A percentile compares a stretch with the other conserved stretches of the same genome.
phyloP scores from a whole-genome alignment of 176 grass and related monocot genomes.

The Oryza brachyantha region DNA sequence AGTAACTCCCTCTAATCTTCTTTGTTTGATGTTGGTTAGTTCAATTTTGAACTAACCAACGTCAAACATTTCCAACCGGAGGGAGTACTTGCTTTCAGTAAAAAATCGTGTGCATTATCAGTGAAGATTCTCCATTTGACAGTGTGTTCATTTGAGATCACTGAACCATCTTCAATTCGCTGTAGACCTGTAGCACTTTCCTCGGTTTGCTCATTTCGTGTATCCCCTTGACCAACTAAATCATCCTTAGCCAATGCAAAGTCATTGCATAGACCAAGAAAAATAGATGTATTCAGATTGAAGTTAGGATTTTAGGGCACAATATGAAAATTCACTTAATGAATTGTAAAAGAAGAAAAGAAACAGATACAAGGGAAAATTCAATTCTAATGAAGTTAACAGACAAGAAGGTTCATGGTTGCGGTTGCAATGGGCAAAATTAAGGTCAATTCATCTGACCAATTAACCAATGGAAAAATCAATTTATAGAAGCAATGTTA shows the following conservation, averaged over 20 bases:
- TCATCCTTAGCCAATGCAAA: slow-evolving; percentile 62
- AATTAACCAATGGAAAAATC: no score
- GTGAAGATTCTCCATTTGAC: slow-evolving; percentile 88
- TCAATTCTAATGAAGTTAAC: neutral
- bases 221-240: slow-evolving; percentile 30
- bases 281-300: slow-evolving; percentile 40
- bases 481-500: no score
- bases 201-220: slow-evolving; percentile 54
- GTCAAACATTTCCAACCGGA: no score
- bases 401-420: neutral
- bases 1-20: no score
- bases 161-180: slow-evolving; percentile 79
- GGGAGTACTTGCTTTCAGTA: slow-evolving; percentile 65
- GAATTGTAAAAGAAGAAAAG: neutral
- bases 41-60: no score
- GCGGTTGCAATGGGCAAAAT: neutral
- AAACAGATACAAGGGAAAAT: neutral
- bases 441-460: no score
- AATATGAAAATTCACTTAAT: neutral
- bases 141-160: slow-evolving; percentile 87
- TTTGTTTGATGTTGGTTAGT: no score
- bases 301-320: slow-evolving; percentile 16
- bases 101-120: slow-evolving; percentile 64
- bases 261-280: slow-evolving; percentile 48
- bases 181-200: slow-evolving; percentile 40